Percentiles rank a stretch among this genome's conserved stretches.
These are phyloP conservation scores for Neurospora tetrasperma DNA, from an alignment of 495 filamentous ascomycete genomes.

Conservation along the genomic window DNA sequence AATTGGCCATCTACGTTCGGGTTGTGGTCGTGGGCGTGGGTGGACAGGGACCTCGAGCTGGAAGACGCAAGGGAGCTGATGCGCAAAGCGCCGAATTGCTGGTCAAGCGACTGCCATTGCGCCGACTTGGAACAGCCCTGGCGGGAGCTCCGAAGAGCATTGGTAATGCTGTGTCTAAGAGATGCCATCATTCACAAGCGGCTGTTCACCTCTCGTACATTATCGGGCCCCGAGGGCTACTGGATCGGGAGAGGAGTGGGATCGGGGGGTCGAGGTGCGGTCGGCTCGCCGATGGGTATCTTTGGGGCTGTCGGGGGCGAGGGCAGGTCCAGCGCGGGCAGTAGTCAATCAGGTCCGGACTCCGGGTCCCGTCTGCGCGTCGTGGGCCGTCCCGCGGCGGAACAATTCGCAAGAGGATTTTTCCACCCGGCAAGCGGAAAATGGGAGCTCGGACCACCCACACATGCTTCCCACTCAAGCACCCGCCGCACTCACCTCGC, in stretches of 20 bases:
- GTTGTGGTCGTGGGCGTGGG: slow-evolving; percentile 3
- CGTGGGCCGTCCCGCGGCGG: slow-evolving; percentile 5
- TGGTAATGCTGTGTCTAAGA: slow-evolving; percentile 14
- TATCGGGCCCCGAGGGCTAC: slow-evolving; percentile 12
- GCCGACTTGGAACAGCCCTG: slow-evolving; percentile 1
- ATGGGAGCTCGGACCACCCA: slow-evolving; percentile 1
- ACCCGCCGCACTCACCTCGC: not conserved
- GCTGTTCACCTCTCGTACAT: slow-evolving; percentile 13
- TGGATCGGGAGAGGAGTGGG: slow-evolving; percentile 12
- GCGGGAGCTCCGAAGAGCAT: slow-evolving; percentile 17
- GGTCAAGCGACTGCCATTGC: slow-evolving; percentile 18
- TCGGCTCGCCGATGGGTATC: slow-evolving; percentile 4
- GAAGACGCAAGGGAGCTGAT: slow-evolving; percentile 3
- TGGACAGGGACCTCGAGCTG: slow-evolving; percentile 15
- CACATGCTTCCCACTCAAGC: not conserved
- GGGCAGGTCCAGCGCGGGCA: not conserved
- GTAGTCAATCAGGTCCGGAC: not conserved
- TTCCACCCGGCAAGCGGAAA: slow-evolving; percentile 7
- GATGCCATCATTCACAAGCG: slow-evolving; percentile 22
- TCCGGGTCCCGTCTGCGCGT: not conserved
- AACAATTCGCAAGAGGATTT: slow-evolving; percentile 21
- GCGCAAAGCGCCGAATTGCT: slow-evolving; percentile 17
- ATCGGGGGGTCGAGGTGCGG: slow-evolving; percentile 1
- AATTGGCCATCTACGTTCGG: slow-evolving; percentile 23
- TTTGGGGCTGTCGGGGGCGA: not conserved